These are phyloP conservation scores for Macrolepiota fuliginosa DNA, from an alignment of 768 basidiomycete genomes.

Conservation along the genomic window DNA sequence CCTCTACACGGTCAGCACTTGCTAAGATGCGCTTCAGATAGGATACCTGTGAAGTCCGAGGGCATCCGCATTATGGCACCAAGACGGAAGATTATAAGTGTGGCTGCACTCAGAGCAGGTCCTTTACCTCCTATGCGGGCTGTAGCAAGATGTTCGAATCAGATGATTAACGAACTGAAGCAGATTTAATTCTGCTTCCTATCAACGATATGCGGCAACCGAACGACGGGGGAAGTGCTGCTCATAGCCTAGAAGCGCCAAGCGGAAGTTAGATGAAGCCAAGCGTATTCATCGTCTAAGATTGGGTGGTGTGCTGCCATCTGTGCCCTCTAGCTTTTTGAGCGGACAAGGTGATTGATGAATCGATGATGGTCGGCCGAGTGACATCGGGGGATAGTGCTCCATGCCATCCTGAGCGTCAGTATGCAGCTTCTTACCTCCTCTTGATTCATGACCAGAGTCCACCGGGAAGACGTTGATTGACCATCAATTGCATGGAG, in stretches of 20 bases:
- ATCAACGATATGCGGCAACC: neutral
- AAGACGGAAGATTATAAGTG: neutral
- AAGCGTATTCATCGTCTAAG: neutral
- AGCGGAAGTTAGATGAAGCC: neutral
- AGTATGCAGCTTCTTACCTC: neutral
- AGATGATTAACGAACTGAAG: neutral
- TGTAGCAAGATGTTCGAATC: neutral
- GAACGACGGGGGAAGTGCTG: neutral
- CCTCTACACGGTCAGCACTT: neutral
- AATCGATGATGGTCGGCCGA: neutral
- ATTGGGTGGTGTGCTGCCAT: neutral
- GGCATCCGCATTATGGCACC: neutral
- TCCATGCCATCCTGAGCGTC: neutral
- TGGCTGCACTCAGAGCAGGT: neutral
- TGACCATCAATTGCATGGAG: neutral
- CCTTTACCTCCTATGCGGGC: neutral
- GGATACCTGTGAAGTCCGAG: constrained; percentile 3
- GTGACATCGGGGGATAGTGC: neutral
- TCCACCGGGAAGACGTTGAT: neutral
- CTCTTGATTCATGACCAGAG: neutral
- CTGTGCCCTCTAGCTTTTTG: neutral
- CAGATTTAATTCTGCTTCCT: neutral
- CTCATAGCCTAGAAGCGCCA: neutral
- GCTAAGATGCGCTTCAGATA: neutral
- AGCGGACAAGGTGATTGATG: neutral